Evolutionary conservation across 208 protist species (phyloP), one percentile per base, ranked within the genome.

Genomic region (Naegleria fowleri): DNA sequence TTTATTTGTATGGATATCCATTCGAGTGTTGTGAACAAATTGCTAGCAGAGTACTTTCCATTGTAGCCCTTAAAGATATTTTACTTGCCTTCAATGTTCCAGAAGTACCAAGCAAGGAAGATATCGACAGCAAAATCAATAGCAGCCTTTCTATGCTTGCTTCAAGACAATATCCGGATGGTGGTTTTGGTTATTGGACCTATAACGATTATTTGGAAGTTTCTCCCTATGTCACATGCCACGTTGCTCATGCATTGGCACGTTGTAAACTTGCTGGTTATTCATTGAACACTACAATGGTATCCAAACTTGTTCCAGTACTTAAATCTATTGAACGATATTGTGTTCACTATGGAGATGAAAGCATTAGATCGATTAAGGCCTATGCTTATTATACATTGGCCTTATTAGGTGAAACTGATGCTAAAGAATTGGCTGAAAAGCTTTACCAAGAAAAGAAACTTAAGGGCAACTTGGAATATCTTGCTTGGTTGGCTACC

Each of bases 1-100:
- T 88, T 79, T 92, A 92, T 59, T 43, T 92, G 11, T 52, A 75
- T 22, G 33, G 58, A 29, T 92, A 92, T 84, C 52, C 40, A 36
- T 92, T 84, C 38, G 89, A 75, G 6, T 92, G 90, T 86, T 55
- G 15, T 36, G 84, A 92, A 48, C 59, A 87, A 52, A 67, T 75
- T 19, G 0, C 48, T 25, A n/a, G 39, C 4, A 88, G 22, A 52
- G 16, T 90, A 39, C 19, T 75, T 19, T 33, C 43, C 4, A 52
- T 86, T 48, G 3, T 52, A 33, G 19, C 43, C 39, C 67, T 84
- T 25, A 43, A 39, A 39, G 51, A 90, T 38, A 38, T 90, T 25
- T 16, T 86, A 6, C 13, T 16, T 16, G 88, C 88, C 36, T 90
- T 90, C 22, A 52, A 83, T 6, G 16, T 85, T 6, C 0, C 1